Evolutionary conservation across 108 stramenopile genomes (phyloP).

Genomic region (Conticribra weissflogii): DNA sequence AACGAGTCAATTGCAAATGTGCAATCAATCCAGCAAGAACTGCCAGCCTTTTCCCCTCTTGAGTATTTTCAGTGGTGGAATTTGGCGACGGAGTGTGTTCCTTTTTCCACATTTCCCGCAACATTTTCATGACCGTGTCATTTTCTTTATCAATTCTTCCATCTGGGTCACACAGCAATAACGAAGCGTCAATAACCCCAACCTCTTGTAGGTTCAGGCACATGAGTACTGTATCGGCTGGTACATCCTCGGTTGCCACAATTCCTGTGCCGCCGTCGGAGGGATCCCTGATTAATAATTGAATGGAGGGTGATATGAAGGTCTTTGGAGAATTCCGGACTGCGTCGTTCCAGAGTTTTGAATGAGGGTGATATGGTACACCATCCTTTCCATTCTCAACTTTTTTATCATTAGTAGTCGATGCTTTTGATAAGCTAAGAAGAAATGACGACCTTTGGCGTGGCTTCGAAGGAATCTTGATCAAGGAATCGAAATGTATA

Average conservation of each 20-base stretch:
- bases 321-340: slow-evolving; percentile 2
- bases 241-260: slow-evolving; percentile 8
- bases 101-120: slow-evolving; percentile 24
- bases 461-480: too few species aligned
- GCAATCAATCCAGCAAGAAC: slow-evolving; percentile 39
- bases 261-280: slow-evolving; percentile 16
- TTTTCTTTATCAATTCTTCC: slow-evolving; percentile 4
- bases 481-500: too few species aligned
- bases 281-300: slow-evolving; percentile 6
- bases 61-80: background rate
- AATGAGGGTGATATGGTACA: slow-evolving; percentile 19
- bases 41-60: slow-evolving; percentile 29
- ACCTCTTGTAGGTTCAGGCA: slow-evolving; percentile 11
- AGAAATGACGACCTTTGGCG: too few species aligned
- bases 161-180: background rate
- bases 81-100: background rate
- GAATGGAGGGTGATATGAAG: slow-evolving; percentile 7
- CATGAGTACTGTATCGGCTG: slow-evolving; percentile 8
- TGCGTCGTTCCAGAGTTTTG: slow-evolving; percentile 7
- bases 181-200: slow-evolving; percentile 17
- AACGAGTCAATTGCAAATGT: slow-evolving; percentile 45
- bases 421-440: too few species aligned
- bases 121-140: slow-evolving; percentile 20
- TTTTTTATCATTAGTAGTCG: too few species aligned
- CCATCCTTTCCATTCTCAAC: too few species aligned